These are phyloP conservation scores for Akanthomyces uredinophilus DNA, from an alignment of 2,329 filamentous ascomycete genomes.

Conservation along the genomic window DNA sequence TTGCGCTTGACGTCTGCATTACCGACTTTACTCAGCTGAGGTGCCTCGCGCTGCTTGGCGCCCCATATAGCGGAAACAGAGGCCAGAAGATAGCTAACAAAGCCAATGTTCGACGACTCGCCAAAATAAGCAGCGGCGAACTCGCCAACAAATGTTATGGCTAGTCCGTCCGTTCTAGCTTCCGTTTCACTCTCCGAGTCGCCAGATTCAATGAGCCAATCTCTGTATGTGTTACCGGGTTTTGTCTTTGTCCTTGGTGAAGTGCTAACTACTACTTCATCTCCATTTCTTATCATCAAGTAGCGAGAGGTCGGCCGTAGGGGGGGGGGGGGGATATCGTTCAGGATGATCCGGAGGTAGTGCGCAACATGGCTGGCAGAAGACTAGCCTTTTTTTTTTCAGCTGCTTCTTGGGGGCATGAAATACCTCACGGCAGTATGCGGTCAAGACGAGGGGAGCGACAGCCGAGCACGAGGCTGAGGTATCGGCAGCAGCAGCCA, in stretches of 20 bases:
- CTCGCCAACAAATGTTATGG: conserved; percentile 21
- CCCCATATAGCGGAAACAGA: conserved; percentile 15
- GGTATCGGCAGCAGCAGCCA: not conserved
- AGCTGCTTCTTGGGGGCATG: not conserved
- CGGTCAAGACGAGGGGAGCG: not conserved
- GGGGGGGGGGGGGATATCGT: not conserved
- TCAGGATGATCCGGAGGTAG: too few species aligned
- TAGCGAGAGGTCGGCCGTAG: not conserved
- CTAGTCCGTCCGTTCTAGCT: conserved; percentile 21
- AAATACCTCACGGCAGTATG: not conserved
- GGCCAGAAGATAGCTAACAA: conserved; percentile 19
- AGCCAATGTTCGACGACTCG: conserved; percentile 23
- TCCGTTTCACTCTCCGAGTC: conserved; percentile 17
- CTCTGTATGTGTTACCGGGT: too few species aligned
- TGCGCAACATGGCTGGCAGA: too few species aligned
- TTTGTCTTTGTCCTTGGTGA: too few species aligned
- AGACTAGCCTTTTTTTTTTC: not conserved
- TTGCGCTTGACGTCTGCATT: not conserved
- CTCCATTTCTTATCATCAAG: too few species aligned
- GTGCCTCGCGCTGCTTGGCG: not conserved
- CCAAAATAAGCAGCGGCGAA: conserved; percentile 20
- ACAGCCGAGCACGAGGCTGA: not conserved
- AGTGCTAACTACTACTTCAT: too few species aligned
- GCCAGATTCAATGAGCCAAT: conserved; percentile 14
- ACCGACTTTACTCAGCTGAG: not conserved